Evolutionary conservation across 108 stramenopile genomes (phyloP), one percentile per base, ranked within the genome.

Genomic region (Fistulifera solaris): DNA sequence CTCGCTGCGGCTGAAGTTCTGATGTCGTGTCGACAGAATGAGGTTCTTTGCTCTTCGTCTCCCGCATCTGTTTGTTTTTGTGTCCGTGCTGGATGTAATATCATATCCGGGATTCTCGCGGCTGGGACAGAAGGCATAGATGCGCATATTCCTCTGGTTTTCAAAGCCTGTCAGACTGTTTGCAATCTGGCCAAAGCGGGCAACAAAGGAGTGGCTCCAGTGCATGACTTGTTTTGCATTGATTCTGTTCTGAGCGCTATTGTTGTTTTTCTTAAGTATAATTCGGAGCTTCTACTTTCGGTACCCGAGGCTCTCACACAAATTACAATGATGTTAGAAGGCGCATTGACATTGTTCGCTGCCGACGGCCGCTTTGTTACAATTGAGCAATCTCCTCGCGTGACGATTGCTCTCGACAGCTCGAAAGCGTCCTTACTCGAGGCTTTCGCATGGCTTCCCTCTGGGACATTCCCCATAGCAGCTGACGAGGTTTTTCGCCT

Each of bases 361-460:
- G 46, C 53, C 26, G 74, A 72, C n/a, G 85, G 85, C 2, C 66
- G 73, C 50, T 68, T 89, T 58, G 87, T 73, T 14, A 56, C 44
- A 1, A 65, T 67, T 25, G 59, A 58, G 15, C 42, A 15, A n/a
- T 71, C 72, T 16, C 66, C 74, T 8, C 61, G 62, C 22, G 78
- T 70, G 16, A 70, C 66, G 18, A 54, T 68, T 12, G 63, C 81
- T 38, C 55, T 82, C 0, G 81, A 88, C 24, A 85, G 76, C 46
- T 70, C 84, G 14, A 85, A 77, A 58, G 81, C 87, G 12, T 80
- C 83, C 15, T 66, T 93, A 8, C 61, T 93, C 71, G 87, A 93
- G 52, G 83, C 92, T 16, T 93, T 89, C 54, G 73, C 87, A 17
- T 93, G 87, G 92, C 56, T 93, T 15, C 92, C 92, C 40, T 80